Conservation (phyloP, 495 filamentous ascomycete species). For the Corynascus novoguineensis region DNA sequence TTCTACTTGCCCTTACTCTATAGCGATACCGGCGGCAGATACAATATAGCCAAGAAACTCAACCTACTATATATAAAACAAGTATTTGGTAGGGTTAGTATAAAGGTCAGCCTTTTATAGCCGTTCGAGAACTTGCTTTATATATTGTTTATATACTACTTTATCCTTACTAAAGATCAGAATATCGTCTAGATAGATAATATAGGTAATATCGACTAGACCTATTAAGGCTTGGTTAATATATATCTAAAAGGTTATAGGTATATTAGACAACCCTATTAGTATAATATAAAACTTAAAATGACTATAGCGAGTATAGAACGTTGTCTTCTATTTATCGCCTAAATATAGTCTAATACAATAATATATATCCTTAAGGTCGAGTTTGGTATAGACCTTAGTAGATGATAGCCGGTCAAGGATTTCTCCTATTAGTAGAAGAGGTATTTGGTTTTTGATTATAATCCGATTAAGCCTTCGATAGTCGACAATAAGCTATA, state of each 20-base stretch:
- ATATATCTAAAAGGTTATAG: neutral
- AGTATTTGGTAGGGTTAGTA: neutral
- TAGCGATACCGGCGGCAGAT: neutral
- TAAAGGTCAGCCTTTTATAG: neutral
- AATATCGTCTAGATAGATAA: neutral
- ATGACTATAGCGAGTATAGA: neutral
- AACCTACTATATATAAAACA: neutral
- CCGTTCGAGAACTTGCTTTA: neutral
- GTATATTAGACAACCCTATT: neutral
- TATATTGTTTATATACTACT: neutral
- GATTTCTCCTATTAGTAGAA: neutral
- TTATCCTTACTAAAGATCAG: neutral
- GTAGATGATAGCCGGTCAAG: neutral
- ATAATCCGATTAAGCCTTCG: constrained; percentile 1
- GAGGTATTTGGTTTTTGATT: neutral
- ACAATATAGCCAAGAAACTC: neutral
- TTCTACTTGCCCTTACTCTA: neutral
- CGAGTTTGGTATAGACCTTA: neutral
- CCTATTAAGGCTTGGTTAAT: neutral
- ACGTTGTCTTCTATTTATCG: neutral
- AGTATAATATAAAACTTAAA: neutral
- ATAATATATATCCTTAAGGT: neutral
- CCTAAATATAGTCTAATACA: neutral
- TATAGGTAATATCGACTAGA: neutral
- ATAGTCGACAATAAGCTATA: neutral